Evolutionary conservation across 2,329 filamentous ascomycete species (phyloP).

Genomic region (Epicoccum sorghinum): DNA sequence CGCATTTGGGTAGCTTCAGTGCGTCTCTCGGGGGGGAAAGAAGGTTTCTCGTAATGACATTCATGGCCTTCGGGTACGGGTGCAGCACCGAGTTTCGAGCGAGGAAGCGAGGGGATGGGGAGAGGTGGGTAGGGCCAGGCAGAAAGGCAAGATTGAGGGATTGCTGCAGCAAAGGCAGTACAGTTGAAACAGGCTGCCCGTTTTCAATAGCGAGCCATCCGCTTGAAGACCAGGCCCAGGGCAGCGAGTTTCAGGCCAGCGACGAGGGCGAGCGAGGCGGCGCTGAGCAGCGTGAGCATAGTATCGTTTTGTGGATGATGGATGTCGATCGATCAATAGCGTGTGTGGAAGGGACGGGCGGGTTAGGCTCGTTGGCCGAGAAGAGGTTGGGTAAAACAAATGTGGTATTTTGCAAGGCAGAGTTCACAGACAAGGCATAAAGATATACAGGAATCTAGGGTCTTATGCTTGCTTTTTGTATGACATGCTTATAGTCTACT

Average conservation of each 20-base stretch:
- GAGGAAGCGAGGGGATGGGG: neutral
- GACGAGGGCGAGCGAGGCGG: constrained; percentile 29
- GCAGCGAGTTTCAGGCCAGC: constrained; percentile 40
- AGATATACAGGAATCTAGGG: neutral
- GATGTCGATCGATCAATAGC: neutral
- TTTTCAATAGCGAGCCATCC: constrained; percentile 31
- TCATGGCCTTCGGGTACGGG: too few species aligned
- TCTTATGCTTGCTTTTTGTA: constrained; percentile 6
- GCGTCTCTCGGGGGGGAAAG: too few species aligned
- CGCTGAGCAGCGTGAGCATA: constrained; percentile 16
- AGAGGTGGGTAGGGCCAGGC: neutral
- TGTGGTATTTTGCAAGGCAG: too few species aligned
- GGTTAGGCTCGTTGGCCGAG: too few species aligned
- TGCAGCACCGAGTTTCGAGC: neutral
- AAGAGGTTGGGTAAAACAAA: too few species aligned
- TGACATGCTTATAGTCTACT: neutral
- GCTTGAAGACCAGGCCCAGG: constrained; percentile 34
- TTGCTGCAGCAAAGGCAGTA: neutral
- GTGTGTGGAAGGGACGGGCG: too few species aligned
- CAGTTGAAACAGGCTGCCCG: neutral
- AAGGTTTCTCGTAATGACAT: too few species aligned
- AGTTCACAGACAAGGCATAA: neutral
- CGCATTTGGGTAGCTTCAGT: too few species aligned
- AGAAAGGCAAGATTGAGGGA: neutral
- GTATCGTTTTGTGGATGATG: too few species aligned